Conservation (phyloP, 192 early-diverging fungal species). For the Fimicolochytrium jonesii region DNA sequence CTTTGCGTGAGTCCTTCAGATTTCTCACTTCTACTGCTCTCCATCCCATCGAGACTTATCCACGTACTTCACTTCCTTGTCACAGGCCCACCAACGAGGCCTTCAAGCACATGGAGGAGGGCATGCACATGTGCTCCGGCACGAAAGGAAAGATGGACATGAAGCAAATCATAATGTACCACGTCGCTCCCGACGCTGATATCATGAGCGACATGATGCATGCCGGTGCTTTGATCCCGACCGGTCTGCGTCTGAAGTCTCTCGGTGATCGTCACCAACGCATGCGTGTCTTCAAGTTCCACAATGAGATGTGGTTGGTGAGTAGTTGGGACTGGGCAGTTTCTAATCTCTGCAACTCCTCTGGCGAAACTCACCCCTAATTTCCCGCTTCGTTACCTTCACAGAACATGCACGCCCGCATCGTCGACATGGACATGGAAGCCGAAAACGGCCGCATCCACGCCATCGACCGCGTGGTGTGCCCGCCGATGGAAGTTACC, state of each 20-base stretch:
- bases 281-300: slow-evolving; percentile 25
- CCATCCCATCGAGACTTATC: no score
- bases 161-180: slow-evolving; percentile 20
- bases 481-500: slow-evolving; percentile 7
- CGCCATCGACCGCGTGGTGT: slow-evolving; percentile 26
- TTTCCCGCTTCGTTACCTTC: neutral
- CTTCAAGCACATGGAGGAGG: slow-evolving; percentile 9
- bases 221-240: slow-evolving; percentile 21
- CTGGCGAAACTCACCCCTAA: no score
- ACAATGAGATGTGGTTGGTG: slow-evolving; percentile 18
- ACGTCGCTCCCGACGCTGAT: slow-evolving; percentile 27
- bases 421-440: slow-evolving; percentile 17
- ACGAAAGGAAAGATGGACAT: neutral
- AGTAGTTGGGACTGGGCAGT: no score
- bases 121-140: no score
- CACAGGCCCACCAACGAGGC: slow-evolving; percentile 33
- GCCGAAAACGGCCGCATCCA: slow-evolving; percentile 32
- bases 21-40: no score
- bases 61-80: no score
- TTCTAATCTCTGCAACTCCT: no score
- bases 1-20: no score
- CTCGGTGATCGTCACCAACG: slow-evolving; percentile 31
- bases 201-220: slow-evolving; percentile 11
- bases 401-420: slow-evolving; percentile 30
- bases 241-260: slow-evolving; percentile 17